Evolutionary conservation across 208 protist species (phyloP).

Genomic region (Acanthamoeba triangularis): DNA sequence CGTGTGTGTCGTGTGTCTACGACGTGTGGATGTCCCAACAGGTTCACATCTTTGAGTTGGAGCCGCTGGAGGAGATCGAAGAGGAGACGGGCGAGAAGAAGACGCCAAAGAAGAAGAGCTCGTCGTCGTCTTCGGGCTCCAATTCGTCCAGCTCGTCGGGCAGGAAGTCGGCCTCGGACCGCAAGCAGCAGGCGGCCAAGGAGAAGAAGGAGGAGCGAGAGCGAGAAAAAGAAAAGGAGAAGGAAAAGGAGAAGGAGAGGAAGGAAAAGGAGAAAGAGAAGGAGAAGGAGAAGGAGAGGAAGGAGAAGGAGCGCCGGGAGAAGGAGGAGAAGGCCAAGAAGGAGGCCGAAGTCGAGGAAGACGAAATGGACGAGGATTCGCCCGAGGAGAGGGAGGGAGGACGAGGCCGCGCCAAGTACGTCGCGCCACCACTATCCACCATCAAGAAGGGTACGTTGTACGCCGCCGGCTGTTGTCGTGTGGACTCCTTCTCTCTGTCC

Average conservation of each 20-base stretch:
- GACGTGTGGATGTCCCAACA: not conserved
- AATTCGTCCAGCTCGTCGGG: not conserved
- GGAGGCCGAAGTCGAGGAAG: not conserved
- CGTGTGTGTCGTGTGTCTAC: not conserved
- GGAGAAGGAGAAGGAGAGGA: not conserved
- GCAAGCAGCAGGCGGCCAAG: constrained; percentile 1
- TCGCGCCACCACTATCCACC: constrained; percentile 65
- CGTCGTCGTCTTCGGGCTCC: not conserved
- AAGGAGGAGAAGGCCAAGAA: constrained; percentile 35
- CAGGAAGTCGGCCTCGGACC: not conserved
- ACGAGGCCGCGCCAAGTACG: constrained; percentile 50
- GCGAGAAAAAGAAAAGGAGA: not conserved
- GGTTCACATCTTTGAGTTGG: constrained; percentile 56
- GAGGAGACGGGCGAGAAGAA: not conserved
- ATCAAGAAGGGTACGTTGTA: constrained; percentile 74
- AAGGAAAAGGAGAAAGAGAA: constrained; percentile 32
- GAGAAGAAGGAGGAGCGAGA: not conserved
- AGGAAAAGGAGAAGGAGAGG: not conserved
- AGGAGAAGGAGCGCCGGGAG: constrained; percentile 14
- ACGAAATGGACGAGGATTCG: constrained; percentile 63
- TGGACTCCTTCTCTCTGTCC: not conserved
- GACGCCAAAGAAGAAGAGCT: not conserved
- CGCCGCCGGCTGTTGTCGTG: not conserved
- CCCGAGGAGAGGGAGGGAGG: constrained; percentile 37
- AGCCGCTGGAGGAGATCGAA: constrained; percentile 10